phyloP scores from a whole-genome alignment of 1,139 yeast species.

The Hanseniaspora sp. region DNA sequence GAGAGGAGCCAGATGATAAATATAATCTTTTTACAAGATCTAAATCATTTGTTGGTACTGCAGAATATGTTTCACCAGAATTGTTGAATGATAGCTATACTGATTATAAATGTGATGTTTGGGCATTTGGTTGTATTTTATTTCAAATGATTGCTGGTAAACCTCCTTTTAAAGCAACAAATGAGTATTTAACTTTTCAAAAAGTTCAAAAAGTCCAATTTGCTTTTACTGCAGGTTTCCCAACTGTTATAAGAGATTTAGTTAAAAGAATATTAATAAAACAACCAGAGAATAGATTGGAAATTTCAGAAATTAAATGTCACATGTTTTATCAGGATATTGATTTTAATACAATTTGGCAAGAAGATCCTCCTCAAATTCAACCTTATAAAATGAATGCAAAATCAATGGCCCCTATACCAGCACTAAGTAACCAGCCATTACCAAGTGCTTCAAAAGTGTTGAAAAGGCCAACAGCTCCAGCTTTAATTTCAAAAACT shows the following conservation, averaged over 20 bases:
- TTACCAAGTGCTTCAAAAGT: slow-evolving; percentile 19
- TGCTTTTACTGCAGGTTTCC: slow-evolving; percentile 69
- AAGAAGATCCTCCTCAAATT: slow-evolving; percentile 56
- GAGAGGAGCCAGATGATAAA: slow-evolving; percentile 34
- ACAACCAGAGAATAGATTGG: slow-evolving; percentile 59
- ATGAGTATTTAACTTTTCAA: slow-evolving; percentile 89
- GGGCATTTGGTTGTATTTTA: slow-evolving; percentile 94
- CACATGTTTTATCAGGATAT: slow-evolving; percentile 66
- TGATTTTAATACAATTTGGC: slow-evolving; percentile 67
- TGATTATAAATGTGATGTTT: slow-evolving; percentile 80
- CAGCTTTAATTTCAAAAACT: neutral
- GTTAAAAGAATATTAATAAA: slow-evolving; percentile 56
- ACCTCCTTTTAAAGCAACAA: slow-evolving; percentile 94
- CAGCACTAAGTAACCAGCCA: slow-evolving; percentile 24
- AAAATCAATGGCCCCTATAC: slow-evolving; percentile 36
- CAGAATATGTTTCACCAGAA: slow-evolving; percentile 84
- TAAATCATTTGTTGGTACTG: slow-evolving; percentile 70
- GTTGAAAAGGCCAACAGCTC: slow-evolving; percentile 5
- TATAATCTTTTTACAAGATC: slow-evolving; percentile 57
- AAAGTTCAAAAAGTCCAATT: slow-evolving; percentile 77
- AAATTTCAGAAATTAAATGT: slow-evolving; percentile 56
- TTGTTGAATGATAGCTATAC: slow-evolving; percentile 69
- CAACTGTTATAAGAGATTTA: slow-evolving; percentile 58
- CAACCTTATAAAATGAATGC: slow-evolving; percentile 56
- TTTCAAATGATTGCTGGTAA: slow-evolving; percentile 88